Base-by-base conservation (phyloP, 768 basidiomycete species). In the Pholiota molesta region DNA sequence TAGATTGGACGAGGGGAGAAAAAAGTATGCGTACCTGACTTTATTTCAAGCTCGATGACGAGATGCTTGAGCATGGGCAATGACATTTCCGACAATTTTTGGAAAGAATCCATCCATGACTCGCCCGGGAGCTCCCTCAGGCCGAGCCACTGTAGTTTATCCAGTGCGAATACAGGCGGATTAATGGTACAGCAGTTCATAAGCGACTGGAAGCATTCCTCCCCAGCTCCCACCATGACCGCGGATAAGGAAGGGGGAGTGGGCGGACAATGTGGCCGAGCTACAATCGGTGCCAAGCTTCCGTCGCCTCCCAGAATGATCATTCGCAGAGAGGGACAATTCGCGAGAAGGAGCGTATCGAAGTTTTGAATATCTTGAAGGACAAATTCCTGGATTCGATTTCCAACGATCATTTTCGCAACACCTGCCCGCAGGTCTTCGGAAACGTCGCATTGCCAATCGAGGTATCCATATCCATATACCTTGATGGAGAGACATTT, bases 321-420 rank as follows among this genome's bases (percentile, higher is more conserved):
- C 16, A 54, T 29, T 1, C 44, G 52, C 13, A 65, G 52, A 21
- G 52, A 29, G 5, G 31, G 21, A 29, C 60, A 65, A 14, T 45
- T 57, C 8, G 53, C 26, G 6, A 61, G 42, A 26, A 59, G 54
- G 8, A 51, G 9, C 16, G 57, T 2, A 39, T 65, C 64, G 51
- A 65, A 65, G 19, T 65, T 52, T 16, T 42, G 53, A n/a, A 65
- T 58, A 37, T 65, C 37, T 17, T 62, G 60, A 1, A 65, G 53
- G n/a, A 58, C 35, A 23, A 61, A 16, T 28, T 45, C 35, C 5
- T 56, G 14, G 11, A 65, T 16, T 2, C 9, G 17, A 23, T 55
- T 55, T n/a, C 40, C 33, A 8, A 11, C 8, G 37, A 65, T 31
- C 10, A 65, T 31, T 2, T 57, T 47, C 11, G 57, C 55, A 6